Evolutionary conservation across 805 yeast species (phyloP).

Genomic region (Metschnikowia proteae): DNA sequence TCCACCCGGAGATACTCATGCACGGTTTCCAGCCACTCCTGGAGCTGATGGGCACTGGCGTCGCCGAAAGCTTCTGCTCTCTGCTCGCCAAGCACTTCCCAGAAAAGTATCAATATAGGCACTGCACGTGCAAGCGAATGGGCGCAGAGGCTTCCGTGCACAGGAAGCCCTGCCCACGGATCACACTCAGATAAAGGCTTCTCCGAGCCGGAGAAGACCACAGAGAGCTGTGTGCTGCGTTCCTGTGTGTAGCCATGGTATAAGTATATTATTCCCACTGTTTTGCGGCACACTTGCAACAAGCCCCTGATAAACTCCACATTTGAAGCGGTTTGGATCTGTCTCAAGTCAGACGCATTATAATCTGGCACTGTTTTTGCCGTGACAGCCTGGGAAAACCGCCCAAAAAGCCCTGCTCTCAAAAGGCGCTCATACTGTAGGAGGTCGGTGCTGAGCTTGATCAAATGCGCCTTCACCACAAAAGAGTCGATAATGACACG

Average conservation of each 20-base stretch:
- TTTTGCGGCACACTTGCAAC: not conserved
- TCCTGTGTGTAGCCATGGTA: not conserved
- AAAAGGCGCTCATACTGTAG: not conserved
- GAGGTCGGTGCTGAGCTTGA: conserved; percentile 9
- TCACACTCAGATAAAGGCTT: not conserved
- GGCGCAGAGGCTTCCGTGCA: not conserved
- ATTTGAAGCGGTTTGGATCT: not conserved
- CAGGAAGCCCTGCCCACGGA: not conserved
- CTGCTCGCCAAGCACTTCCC: not conserved
- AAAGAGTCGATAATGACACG: conserved; percentile 33
- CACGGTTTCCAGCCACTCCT: not conserved
- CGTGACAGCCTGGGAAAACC: not conserved
- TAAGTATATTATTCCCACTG: not conserved
- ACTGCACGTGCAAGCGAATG: conserved; percentile 4
- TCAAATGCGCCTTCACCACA: conserved; percentile 29
- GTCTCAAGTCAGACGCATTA: not conserved
- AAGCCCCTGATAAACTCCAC: not conserved
- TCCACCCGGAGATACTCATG: not conserved
- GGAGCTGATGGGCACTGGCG: not conserved
- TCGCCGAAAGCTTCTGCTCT: not conserved
- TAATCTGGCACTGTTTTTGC: not conserved
- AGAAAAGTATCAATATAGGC: not conserved
- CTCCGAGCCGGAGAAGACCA: not conserved
- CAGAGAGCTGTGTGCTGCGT: not conserved
- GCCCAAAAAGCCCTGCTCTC: not conserved